Evolutionary conservation across 768 basidiomycete species (phyloP).

Genomic region (Lentinula aciculospora): DNA sequence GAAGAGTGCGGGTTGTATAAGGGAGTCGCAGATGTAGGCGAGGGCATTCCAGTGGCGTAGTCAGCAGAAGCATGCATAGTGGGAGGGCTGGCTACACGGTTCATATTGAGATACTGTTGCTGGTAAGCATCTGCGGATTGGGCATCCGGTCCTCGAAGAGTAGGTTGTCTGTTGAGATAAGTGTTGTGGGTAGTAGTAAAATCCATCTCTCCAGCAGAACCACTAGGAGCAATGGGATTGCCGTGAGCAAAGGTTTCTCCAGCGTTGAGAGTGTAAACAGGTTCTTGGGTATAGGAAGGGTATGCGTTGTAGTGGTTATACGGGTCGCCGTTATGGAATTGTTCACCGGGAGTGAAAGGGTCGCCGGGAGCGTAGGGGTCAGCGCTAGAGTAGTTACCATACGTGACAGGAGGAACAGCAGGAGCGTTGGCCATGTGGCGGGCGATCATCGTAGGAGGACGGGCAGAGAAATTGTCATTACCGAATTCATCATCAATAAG

Average conservation of each 20-base stretch:
- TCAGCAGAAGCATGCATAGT: background rate
- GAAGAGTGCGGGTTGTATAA: background rate
- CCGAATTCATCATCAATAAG: constrained; percentile 7
- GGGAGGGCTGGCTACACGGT: constrained; percentile 2
- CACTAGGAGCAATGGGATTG: constrained; percentile 2
- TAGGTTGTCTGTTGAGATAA: constrained; percentile 7
- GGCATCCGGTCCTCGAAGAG: background rate
- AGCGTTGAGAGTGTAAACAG: background rate
- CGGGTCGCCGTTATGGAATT: background rate
- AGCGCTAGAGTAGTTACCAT: constrained; percentile 2
- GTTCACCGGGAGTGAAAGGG: background rate
- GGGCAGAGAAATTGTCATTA: constrained; percentile 3
- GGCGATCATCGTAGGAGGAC: constrained; percentile 9
- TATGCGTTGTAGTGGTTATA: background rate
- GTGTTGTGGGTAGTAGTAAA: background rate
- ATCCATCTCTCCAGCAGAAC: background rate
- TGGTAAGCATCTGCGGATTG: background rate
- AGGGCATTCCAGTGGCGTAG: background rate
- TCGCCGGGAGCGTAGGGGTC: background rate
- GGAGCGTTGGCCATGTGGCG: constrained; percentile 7
- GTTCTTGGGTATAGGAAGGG: background rate
- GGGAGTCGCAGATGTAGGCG: constrained; percentile 1
- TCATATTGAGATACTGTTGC: constrained; percentile 6
- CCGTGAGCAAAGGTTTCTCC: background rate
- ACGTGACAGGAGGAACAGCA: constrained; percentile 2